Evolutionary conservation across 1,139 yeast genomes (phyloP).

Genomic region (Pneumocystis jirovecii): DNA sequence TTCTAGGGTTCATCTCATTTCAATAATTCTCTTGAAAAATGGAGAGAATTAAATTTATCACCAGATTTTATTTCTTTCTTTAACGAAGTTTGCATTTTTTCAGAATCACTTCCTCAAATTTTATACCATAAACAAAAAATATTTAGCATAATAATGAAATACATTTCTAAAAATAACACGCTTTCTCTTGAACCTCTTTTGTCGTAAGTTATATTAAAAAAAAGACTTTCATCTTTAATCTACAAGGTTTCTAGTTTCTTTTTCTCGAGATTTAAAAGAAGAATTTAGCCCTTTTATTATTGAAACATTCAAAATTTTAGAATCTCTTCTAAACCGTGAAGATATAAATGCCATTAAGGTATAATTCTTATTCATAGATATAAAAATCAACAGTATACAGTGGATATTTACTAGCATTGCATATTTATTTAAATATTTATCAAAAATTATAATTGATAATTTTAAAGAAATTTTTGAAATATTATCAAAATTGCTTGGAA

Average conservation of each 20-base stretch:
- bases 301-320: conserved; percentile 37
- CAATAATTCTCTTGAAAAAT: conserved; percentile 61
- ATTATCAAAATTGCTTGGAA: conserved; percentile 47
- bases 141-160: conserved; percentile 37
- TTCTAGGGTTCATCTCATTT: conserved; percentile 42
- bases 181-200: conserved; percentile 66
- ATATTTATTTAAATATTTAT: conserved; percentile 72
- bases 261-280: conserved; percentile 84
- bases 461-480: conserved; percentile 51
- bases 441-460: conserved; percentile 47
- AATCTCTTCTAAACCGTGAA: conserved; percentile 35
- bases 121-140: conserved; percentile 55
- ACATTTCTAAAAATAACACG: conserved; percentile 44
- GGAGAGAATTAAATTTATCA: conserved; percentile 78
- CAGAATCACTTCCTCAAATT: conserved; percentile 68
- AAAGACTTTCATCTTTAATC: background rate
- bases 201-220: conserved; percentile 30
- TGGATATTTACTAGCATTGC: conserved; percentile 78
- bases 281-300: conserved; percentile 67
- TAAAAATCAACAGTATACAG: conserved; percentile 46
- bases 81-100: conserved; percentile 37
- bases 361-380: background rate
- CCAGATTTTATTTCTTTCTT: conserved; percentile 53
- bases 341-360: conserved; percentile 2
- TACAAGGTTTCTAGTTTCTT: conserved; percentile 47